A percentile compares a stretch with the other conserved stretches of the same genome.
phyloP scores from a whole-genome alignment of 106 monocot genomes.

The Dioscorea dumetorum region DNA sequence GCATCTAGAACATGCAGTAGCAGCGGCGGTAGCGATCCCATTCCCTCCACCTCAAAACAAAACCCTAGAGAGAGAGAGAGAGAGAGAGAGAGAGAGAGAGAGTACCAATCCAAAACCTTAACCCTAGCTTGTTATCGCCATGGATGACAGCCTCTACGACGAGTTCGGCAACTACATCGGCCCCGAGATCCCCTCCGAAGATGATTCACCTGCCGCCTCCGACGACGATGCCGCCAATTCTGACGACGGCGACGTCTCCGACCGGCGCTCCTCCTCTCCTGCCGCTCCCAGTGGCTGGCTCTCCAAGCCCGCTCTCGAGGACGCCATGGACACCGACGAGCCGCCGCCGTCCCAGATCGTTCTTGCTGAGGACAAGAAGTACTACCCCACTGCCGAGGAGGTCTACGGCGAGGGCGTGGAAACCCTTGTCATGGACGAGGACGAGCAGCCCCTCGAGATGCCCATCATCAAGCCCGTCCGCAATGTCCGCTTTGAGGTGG shows the following conservation, averaged over 20 bases:
- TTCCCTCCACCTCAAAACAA: too few relatives aligned
- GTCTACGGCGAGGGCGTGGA: slow-evolving; percentile 89
- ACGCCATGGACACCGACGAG: slow-evolving; percentile 30
- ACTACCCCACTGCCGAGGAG: slow-evolving; percentile 98
- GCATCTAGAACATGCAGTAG: too few relatives aligned
- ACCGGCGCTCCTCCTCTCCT: background rate
- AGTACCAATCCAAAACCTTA: slow-evolving; percentile 4
- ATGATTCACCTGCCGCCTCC: slow-evolving; percentile 32
- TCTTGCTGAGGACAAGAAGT: slow-evolving; percentile 99
- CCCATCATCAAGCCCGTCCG: slow-evolving; percentile 89
- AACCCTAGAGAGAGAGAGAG: background rate
- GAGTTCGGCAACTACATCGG: slow-evolving; percentile 99
- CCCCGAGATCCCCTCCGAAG: slow-evolving; percentile 72
- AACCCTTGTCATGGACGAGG: slow-evolving; percentile 95
- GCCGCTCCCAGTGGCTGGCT: slow-evolving; percentile 20
- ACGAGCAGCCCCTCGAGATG: slow-evolving; percentile 84
- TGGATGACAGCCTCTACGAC: slow-evolving; percentile 97
- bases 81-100: too few relatives aligned
- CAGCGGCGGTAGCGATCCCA: too few relatives aligned
- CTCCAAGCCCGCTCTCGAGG: slow-evolving; percentile 12
- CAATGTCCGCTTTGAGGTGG: slow-evolving; percentile 58
- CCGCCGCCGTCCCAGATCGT: slow-evolving; percentile 41
- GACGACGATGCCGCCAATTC: slow-evolving; percentile 8
- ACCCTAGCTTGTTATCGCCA: slow-evolving; percentile 12
- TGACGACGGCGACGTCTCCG: background rate